These are phyloP conservation scores for Flaveria trinervia DNA, from an alignment of 129 eudicot species.

Conservation along the genomic window DNA sequence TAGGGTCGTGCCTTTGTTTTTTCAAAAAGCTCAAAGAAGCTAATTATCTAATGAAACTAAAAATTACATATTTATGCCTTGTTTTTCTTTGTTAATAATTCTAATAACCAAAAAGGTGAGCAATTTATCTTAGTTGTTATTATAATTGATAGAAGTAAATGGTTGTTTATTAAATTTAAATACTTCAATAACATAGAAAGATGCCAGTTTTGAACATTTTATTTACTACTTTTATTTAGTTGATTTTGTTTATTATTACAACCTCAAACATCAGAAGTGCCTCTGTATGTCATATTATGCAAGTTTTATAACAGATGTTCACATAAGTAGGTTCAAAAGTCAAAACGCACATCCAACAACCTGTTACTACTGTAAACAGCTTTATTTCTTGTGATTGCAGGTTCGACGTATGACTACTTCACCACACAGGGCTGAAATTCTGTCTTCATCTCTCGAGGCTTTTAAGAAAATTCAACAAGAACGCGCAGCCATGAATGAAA, in stretches of 20 bases:
- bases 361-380: not conserved
- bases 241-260: not conserved
- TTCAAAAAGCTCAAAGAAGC: not conserved
- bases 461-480: conserved; percentile 88
- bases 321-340: not conserved
- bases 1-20: not conserved
- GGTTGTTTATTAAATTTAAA: not conserved
- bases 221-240: not conserved
- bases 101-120: not conserved
- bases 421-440: conserved; percentile 91
- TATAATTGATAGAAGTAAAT: not conserved
- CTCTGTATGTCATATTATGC: not conserved
- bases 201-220: not conserved
- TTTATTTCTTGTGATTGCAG: conserved; percentile 38
- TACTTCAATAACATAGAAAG: not conserved
- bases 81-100: not conserved
- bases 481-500: conserved; percentile 51
- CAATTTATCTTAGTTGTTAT: not conserved
- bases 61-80: not conserved
- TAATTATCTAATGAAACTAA: not conserved
- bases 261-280: not conserved
- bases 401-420: conserved; percentile 99
- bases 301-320: not conserved
- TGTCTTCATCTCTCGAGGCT: conserved; percentile 95
- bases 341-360: not conserved